Conservation (phyloP, 495 filamentous ascomycete genomes). For the Lasiosphaeria hispida region DNA sequence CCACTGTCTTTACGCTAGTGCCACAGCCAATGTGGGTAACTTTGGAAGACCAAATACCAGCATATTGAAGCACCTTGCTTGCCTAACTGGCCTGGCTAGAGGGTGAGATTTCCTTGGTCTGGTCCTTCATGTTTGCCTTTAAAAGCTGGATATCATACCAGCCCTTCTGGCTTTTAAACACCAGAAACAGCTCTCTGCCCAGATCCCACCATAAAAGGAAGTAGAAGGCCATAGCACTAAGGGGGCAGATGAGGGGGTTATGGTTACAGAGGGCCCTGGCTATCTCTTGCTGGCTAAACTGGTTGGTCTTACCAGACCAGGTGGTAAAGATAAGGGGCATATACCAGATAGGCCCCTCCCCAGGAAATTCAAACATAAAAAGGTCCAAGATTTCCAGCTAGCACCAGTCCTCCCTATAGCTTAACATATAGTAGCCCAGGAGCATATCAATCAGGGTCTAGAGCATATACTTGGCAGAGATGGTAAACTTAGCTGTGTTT, state of each 20-base stretch:
- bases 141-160: too few species aligned
- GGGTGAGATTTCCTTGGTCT: too few species aligned
- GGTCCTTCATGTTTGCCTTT: too few species aligned
- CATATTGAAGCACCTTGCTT: not conserved
- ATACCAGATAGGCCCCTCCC: not conserved
- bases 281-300: not conserved
- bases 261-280: not conserved
- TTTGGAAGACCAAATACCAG: constrained; percentile 1
- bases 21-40: constrained; percentile 4
- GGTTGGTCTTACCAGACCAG: not conserved
- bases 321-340: constrained; percentile 3
- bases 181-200: not conserved
- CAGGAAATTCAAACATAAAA: constrained; percentile 7
- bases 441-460: constrained; percentile 3
- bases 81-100: too few species aligned
- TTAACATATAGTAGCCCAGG: constrained; percentile 4
- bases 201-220: constrained; percentile 1
- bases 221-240: not conserved
- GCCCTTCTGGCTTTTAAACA: not conserved
- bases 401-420: not conserved
- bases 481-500: not conserved
- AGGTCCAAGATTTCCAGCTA: not conserved
- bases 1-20: not conserved
- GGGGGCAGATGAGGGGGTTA: not conserved
- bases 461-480: not conserved